phyloP scores from a whole-genome alignment of 352 stramenopile genomes.

The Globisporangium paddicum region DNA sequence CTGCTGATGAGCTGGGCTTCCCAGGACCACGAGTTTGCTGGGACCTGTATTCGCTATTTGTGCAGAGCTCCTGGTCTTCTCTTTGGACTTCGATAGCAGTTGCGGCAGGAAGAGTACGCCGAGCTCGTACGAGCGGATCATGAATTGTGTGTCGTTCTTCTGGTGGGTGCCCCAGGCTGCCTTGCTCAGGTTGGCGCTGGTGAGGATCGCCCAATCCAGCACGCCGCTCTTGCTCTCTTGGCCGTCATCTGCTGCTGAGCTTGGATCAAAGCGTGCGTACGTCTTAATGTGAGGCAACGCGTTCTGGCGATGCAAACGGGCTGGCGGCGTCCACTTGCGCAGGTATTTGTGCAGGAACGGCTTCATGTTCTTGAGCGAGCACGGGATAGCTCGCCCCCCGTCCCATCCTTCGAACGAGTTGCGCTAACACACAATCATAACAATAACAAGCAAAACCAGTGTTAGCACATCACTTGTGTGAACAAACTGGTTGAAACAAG shows the following conservation, averaged over 20 bases:
- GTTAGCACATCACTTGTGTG: background rate
- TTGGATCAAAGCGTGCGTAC: slow-evolving; percentile 55
- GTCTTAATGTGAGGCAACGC: slow-evolving; percentile 86
- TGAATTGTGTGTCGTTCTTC: slow-evolving; percentile 71
- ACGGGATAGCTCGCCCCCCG: slow-evolving; percentile 62
- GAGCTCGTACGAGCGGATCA: slow-evolving; percentile 82
- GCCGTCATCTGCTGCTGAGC: slow-evolving; percentile 5
- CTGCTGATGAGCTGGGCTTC: slow-evolving; percentile 21
- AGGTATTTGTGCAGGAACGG: slow-evolving; percentile 83
- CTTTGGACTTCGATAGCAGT: slow-evolving; percentile 9
- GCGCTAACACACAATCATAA: slow-evolving; percentile 21
- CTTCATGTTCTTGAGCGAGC: slow-evolving; percentile 84
- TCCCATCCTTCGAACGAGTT: slow-evolving; percentile 83
- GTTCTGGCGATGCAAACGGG: slow-evolving; percentile 52
- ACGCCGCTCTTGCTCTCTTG: slow-evolving; percentile 11
- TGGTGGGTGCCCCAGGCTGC: slow-evolving; percentile 72
- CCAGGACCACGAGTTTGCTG: slow-evolving; percentile 25
- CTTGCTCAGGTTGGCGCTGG: slow-evolving; percentile 81
- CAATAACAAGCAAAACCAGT: background rate
- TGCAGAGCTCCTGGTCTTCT: background rate
- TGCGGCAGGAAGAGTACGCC: slow-evolving; percentile 67
- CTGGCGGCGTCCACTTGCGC: slow-evolving; percentile 64
- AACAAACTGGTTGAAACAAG: background rate
- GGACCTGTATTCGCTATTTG: background rate
- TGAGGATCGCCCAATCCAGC: slow-evolving; percentile 73